Evolutionary conservation across 345 rosid genomes (phyloP).

Genomic region (Linum tenue): DNA sequence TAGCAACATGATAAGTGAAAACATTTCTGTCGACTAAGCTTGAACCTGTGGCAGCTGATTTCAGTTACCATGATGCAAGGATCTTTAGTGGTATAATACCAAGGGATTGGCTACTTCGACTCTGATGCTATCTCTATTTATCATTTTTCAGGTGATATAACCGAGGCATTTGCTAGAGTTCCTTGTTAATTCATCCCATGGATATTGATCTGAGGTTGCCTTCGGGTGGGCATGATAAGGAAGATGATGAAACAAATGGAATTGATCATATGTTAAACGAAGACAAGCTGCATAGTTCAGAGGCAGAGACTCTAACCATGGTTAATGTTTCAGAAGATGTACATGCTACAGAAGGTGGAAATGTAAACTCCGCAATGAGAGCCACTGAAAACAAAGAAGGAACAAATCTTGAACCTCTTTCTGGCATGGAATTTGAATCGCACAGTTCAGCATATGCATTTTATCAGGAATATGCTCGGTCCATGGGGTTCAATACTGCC

Average conservation of each 20-base stretch:
- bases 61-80: too few species aligned
- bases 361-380: constrained; percentile 17
- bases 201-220: constrained; percentile 59
- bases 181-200: constrained; percentile 18
- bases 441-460: constrained; percentile 51
- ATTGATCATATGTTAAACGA: constrained; percentile 35
- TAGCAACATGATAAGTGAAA: not conserved
- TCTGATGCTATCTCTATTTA: not conserved
- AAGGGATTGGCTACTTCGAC: not conserved
- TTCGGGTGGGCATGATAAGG: constrained; percentile 55
- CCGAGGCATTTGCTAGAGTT: not conserved
- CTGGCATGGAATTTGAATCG: constrained; percentile 56
- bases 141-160: not conserved
- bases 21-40: not conserved
- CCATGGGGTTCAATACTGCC: constrained; percentile 60
- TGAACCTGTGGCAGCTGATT: not conserved
- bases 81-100: too few species aligned
- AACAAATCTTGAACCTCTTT: constrained; percentile 44
- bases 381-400: constrained; percentile 34
- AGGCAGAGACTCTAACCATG: constrained; percentile 24
- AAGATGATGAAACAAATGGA: constrained; percentile 41
- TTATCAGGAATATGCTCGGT: constrained; percentile 61
- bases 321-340: constrained; percentile 25
- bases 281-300: constrained; percentile 34
- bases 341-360: constrained; percentile 27